Base-by-base conservation (phyloP, 306 rosid genomes). In the Cucurbita pepo region DNA sequence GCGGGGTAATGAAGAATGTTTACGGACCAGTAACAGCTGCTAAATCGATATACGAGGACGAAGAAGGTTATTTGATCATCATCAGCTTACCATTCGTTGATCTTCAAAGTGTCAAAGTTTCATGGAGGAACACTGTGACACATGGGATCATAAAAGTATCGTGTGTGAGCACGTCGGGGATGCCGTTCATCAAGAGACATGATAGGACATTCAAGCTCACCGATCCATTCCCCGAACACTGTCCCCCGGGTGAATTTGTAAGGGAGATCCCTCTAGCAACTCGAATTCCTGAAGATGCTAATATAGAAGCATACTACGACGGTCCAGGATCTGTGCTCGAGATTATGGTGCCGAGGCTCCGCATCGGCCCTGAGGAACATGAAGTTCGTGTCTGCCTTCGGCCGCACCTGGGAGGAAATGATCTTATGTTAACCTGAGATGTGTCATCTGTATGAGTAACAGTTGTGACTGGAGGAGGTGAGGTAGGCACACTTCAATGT, bases 361-460 rank as follows among this genome's bases (percentile, higher is more conserved):
- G 86, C 0, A 84, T 74, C 0, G 96, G 94, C 53, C 91, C 95
- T 3, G 96, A 89, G 81, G 97, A 92, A 79, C 97, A 90, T 54
- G 97, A 92, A 82, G 96, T 92, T 76, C 96, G 92, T 7, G 96
- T 92, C 48, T 90, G 96, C 88, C 94, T 90, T 8, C 95, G 95
- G 75, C 92, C 97, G 76, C 89, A 89, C 80, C 90, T 92, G 10
- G 96, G 87, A 38, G 95, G 92, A 56, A 90, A 86, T 75, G 96
- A 88, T 84, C 92, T 90, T 71, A 90, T 83, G 92, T 88, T 89
- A 78, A 86, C 89, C 70, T 90, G 80, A 92, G 80, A 69, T 73
- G 75, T 78, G 80, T 15, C 76, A 66, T 67, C 71, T 65, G 36
- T 44, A 64, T 19, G 10, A 18, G 19, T 45, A 44, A 43, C 71